Percentiles rank a stretch among this genome's conserved stretches.
These are phyloP conservation scores for Lipomyces mesembrius DNA, from an alignment of 805 yeast genomes.

Conservation along the genomic window DNA sequence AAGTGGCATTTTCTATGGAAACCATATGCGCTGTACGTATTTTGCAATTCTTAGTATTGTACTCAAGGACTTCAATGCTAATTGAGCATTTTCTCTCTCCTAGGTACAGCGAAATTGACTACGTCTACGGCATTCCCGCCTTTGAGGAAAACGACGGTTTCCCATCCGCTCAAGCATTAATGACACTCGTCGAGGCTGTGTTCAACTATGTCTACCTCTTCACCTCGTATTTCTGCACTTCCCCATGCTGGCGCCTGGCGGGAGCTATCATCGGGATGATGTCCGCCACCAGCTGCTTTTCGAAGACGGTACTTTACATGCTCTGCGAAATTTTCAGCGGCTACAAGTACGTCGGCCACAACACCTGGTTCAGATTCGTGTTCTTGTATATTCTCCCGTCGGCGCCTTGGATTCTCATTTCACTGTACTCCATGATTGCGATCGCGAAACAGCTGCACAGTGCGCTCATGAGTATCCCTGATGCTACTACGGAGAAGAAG, in stretches of 20 bases:
- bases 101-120: constrained; percentile 32
- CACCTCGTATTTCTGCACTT: constrained; percentile 14
- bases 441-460: constrained; percentile 19
- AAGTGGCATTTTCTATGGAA: constrained; percentile 32
- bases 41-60: neutral
- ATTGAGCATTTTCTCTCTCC: neutral
- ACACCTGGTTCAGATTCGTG: constrained; percentile 16
- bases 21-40: constrained; percentile 34
- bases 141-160: constrained; percentile 31
- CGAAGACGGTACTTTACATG: constrained; percentile 35
- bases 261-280: constrained; percentile 30
- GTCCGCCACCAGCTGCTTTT: constrained; percentile 32
- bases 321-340: constrained; percentile 30
- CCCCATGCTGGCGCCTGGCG: constrained; percentile 12
- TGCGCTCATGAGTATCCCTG: constrained; percentile 15
- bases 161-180: constrained; percentile 30
- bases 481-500: constrained; percentile 22
- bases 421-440: constrained; percentile 18
- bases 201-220: constrained; percentile 21
- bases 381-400: constrained; percentile 28
- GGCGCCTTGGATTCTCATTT: constrained; percentile 28
- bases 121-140: constrained; percentile 34
- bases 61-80: neutral
- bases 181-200: constrained; percentile 29
- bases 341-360: constrained; percentile 36